A percentile compares a stretch with the other conserved stretches of the same genome.
Conservation (phyloP, 192 early-diverging fungal genomes). For the Borealophlyctis nickersoniae region DNA sequence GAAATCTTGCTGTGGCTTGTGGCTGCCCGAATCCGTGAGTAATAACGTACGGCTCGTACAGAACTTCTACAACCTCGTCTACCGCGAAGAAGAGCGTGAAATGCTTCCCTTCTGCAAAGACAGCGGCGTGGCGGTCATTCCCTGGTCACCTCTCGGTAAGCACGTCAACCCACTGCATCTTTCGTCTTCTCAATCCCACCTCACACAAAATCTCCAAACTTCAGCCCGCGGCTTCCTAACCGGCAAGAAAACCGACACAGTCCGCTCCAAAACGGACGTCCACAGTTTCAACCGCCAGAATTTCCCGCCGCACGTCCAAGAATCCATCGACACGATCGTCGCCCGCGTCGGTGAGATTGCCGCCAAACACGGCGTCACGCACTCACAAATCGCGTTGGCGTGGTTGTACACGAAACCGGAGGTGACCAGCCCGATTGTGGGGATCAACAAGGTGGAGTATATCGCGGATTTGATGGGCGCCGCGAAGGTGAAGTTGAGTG, state of each 20-base stretch:
- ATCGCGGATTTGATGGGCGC: neutral
- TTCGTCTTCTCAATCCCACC: neutral
- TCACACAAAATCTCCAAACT: neutral
- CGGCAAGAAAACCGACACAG: neutral
- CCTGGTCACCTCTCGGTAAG: constrained; percentile 52
- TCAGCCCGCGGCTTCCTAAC: neutral
- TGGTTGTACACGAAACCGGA: neutral
- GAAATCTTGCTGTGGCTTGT: neutral
- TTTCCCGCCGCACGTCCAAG: neutral
- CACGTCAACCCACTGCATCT: neutral
- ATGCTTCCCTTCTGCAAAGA: constrained; percentile 48
- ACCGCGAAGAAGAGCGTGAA: constrained; percentile 60
- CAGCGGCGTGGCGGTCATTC: constrained; percentile 41
- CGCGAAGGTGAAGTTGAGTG: neutral
- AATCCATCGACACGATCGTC: neutral
- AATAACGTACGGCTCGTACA: no score
- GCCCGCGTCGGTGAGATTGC: neutral
- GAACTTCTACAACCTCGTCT: constrained; percentile 34
- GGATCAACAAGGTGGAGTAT: neutral
- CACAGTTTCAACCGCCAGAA: neutral
- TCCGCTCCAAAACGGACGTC: neutral
- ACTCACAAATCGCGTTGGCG: neutral
- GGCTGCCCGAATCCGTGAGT: neutral
- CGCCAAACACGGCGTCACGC: neutral
- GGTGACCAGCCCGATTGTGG: neutral